Evolutionary conservation across 2,329 filamentous ascomycete genomes (phyloP).

Genomic region (Hymenoscyphus albidus): DNA sequence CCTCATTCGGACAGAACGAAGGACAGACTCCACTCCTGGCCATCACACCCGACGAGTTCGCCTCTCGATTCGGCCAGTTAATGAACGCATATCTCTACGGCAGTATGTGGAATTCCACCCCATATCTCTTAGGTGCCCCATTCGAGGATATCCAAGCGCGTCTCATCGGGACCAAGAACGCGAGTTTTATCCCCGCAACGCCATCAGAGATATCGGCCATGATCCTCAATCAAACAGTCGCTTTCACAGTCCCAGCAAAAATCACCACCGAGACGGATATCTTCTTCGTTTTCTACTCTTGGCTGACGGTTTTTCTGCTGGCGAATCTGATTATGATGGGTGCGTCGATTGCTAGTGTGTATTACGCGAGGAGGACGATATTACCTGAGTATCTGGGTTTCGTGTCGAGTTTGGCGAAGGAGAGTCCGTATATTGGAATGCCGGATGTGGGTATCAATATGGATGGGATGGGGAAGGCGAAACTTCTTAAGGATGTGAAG

Average conservation of each 20-base stretch:
- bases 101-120: constrained; percentile 24
- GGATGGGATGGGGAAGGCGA: constrained; percentile 29
- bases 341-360: constrained; percentile 18
- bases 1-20: constrained; percentile 13
- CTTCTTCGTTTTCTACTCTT: constrained; percentile 22
- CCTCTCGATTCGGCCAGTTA: constrained; percentile 24
- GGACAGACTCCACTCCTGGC: constrained; percentile 14
- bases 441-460: constrained; percentile 28
- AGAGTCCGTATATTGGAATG: constrained; percentile 26
- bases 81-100: constrained; percentile 23
- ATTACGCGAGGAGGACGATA: constrained; percentile 21
- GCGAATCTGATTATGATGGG: constrained; percentile 24
- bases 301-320: constrained; percentile 22
- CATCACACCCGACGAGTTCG: constrained; percentile 19
- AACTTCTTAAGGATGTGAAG: constrained; percentile 25
- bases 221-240: constrained; percentile 24
- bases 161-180: constrained; percentile 19
- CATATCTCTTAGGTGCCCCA: constrained; percentile 18
- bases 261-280: constrained; percentile 15
- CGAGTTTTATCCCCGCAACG: constrained; percentile 19
- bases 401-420: constrained; percentile 24
- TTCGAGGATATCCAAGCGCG: constrained; percentile 17
- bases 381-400: constrained; percentile 26
- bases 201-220: constrained; percentile 17
- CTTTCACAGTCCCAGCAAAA: constrained; percentile 22